These are phyloP conservation scores for Thinopyrum elongatum DNA, from an alignment of 176 grass and related monocot species.

Conservation along the genomic window DNA sequence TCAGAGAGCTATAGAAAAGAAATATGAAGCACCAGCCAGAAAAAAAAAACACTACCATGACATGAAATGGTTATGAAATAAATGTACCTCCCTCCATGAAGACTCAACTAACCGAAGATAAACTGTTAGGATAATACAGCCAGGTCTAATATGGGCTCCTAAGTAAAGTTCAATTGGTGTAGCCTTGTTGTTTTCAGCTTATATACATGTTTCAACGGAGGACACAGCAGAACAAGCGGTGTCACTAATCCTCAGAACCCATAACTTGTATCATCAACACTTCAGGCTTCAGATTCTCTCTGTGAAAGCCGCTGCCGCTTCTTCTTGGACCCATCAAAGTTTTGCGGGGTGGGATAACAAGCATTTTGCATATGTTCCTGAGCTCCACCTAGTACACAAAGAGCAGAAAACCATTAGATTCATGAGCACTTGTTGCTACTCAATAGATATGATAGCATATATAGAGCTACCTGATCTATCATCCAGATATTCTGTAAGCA, in stretches of 20 bases:
- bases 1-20: conserved; percentile 62
- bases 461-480: too few species aligned
- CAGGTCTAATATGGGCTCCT: too few species aligned
- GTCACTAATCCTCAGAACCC: too few species aligned
- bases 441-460: not conserved
- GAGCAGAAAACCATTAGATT: not conserved
- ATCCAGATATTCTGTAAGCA: too few species aligned
- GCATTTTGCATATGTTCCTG: not conserved
- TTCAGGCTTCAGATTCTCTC: not conserved
- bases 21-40: conserved; percentile 22
- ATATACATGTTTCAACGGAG: too few species aligned
- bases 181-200: too few species aligned
- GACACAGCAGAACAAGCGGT: too few species aligned
- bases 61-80: not conserved
- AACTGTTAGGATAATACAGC: conserved; percentile 93
- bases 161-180: too few species aligned
- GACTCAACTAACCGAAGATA: conserved; percentile 87
- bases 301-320: not conserved
- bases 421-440: not conserved
- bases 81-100: conserved; percentile 74
- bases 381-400: not conserved
- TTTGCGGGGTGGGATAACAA: not conserved
- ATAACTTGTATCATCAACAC: not conserved
- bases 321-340: not conserved
- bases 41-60: conserved; percentile 13